Base-by-base conservation (phyloP, 495 filamentous ascomycete genomes). In the Penicillium egyptiacum region DNA sequence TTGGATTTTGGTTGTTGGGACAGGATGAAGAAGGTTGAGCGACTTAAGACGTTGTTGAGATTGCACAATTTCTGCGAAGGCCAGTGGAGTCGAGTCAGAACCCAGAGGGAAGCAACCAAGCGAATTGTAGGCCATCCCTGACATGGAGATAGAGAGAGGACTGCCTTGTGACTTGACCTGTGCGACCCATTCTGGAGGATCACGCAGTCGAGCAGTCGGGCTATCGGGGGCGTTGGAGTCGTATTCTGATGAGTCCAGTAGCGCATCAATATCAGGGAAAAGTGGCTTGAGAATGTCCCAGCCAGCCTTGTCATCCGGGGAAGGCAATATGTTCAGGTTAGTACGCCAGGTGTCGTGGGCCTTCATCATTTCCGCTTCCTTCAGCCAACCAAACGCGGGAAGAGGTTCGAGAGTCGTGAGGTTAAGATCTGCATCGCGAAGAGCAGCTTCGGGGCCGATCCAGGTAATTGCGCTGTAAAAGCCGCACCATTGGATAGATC, bases 101-200 rank as follows among this genome's bases (percentile, higher is more conserved):
- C 82, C 82, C n/a, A 85, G 64, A 9, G 81, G 81, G 53, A 84
- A 83, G 54, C 82, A 84, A 11, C 82, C 82, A n/a, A 83, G 69
- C 12, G 69, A 55, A 16, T 68, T 73, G 60, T 79, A 83, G 17
- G 75, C 68, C 19, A 67, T 58, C 0, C 79, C 80, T 7, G 63
- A 57, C 53, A 76, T 71, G 0, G 81, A 83, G 12, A 77, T 66
- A 1, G 79, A 84, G 4, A 85, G 63, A 16, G 81, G 77, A 52
- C 77, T 78, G 2, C 66, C 73, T 30, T 71, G 65, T 0, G 74
- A 71, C 43, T 69, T 73, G 16, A 69, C 54, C 19, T 72, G 67
- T 2, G 68, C 61, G 6, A 72, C 66, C 74, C 74, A 79, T 39
- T 77, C 72, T 17, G 72, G 74, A 28, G 72, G 75, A 31, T 74